Percentiles rank a stretch among this genome's conserved stretches.
Evolutionary conservation across 2,329 filamentous ascomycete genomes (phyloP).

Genomic region (Coniochaeta sp.): DNA sequence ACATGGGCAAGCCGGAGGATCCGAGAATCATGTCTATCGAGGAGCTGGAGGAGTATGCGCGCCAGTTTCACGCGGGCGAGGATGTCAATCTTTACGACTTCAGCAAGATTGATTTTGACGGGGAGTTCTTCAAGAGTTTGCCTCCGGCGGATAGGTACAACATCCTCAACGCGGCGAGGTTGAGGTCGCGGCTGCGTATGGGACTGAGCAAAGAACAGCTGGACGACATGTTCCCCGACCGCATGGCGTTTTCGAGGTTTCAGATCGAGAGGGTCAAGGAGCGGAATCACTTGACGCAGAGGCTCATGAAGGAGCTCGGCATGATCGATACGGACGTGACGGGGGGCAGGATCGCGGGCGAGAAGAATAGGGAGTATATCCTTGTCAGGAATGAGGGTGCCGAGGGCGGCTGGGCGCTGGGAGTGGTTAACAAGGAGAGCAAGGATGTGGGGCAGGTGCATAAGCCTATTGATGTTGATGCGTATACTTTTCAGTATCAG

Average conservation of each 20-base stretch:
- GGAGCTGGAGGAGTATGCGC: slow-evolving; percentile 88
- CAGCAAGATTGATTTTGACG: slow-evolving; percentile 96
- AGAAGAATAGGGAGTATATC: slow-evolving; percentile 89
- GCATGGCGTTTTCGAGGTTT: slow-evolving; percentile 94
- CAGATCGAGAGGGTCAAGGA: slow-evolving; percentile 93
- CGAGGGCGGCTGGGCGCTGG: slow-evolving; percentile 92
- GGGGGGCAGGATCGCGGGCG: slow-evolving; percentile 66
- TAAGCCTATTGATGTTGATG: slow-evolving; percentile 90
- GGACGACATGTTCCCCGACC: slow-evolving; percentile 92
- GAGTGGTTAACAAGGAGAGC: slow-evolving; percentile 76
- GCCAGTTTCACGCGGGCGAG: slow-evolving; percentile 86
- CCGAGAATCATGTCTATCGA: slow-evolving; percentile 94
- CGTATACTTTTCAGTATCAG: slow-evolving; percentile 48
- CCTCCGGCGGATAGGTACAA: slow-evolving; percentile 92
- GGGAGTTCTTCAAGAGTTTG: slow-evolving; percentile 87
- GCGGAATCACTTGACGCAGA: slow-evolving; percentile 88
- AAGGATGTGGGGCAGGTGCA: slow-evolving; percentile 72
- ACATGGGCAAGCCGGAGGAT: slow-evolving; percentile 86
- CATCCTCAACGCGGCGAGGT: slow-evolving; percentile 86
- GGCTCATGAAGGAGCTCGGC: slow-evolving; percentile 88
- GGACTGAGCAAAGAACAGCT: slow-evolving; percentile 94
- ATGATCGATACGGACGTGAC: slow-evolving; percentile 74
- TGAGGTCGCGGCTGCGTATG: slow-evolving; percentile 87
- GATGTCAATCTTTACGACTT: slow-evolving; percentile 93
- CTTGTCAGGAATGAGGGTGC: slow-evolving; percentile 92